Evolutionary conservation across 768 basidiomycete species (phyloP).

Genomic region (Leccinum boreale): DNA sequence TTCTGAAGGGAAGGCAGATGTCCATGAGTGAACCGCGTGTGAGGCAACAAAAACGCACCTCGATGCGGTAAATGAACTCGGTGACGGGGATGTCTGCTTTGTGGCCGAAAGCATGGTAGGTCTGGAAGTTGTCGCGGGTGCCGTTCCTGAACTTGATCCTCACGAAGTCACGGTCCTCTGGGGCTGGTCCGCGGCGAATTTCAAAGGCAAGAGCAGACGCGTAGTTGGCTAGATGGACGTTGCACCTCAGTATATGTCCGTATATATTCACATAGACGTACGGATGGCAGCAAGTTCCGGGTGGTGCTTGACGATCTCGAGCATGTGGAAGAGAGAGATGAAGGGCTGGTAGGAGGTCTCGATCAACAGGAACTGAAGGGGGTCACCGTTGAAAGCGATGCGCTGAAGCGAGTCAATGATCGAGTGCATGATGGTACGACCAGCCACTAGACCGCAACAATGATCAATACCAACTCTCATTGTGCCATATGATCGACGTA

Average conservation of each 20-base stretch:
- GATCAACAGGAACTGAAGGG: constrained; percentile 73
- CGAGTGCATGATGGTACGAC: constrained; percentile 72
- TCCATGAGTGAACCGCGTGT: not conserved
- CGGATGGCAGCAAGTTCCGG: constrained; percentile 64
- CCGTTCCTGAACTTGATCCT: constrained; percentile 87
- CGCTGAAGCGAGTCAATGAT: constrained; percentile 70
- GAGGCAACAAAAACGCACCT: constrained; percentile 42
- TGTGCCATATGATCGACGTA: constrained; percentile 36
- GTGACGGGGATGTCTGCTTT: constrained; percentile 75
- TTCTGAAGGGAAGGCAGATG: constrained; percentile 27
- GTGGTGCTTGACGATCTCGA: constrained; percentile 54
- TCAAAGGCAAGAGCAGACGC: constrained; percentile 75
- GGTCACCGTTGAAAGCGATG: constrained; percentile 76
- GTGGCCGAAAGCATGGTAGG: constrained; percentile 73
- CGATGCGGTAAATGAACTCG: constrained; percentile 79
- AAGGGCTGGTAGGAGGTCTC: constrained; percentile 89
- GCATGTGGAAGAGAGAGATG: constrained; percentile 82
- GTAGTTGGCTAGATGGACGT: constrained; percentile 54
- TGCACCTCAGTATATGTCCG: constrained; percentile 9
- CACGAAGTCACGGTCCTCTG: constrained; percentile 76
- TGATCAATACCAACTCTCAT: constrained; percentile 5
- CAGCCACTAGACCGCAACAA: constrained; percentile 56
- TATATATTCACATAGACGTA: constrained; percentile 36
- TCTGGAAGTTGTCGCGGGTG: constrained; percentile 57
- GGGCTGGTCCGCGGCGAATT: constrained; percentile 70